Base-by-base conservation (phyloP, 768 basidiomycete genomes). In the Psilocybe azurescens region DNA sequence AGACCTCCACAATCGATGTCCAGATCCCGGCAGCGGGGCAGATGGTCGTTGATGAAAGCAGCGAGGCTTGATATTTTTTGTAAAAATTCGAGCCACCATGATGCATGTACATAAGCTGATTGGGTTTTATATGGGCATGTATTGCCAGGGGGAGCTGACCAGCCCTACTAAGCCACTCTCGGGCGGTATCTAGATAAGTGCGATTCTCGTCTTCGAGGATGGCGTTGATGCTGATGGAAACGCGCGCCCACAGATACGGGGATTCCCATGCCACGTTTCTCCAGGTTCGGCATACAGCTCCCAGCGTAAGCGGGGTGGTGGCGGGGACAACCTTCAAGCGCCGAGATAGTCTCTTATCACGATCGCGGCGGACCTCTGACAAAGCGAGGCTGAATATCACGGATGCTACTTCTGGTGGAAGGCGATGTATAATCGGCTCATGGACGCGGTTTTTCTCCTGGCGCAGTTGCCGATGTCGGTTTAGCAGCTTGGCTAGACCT, bases 251-350 rank as follows among this genome's bases (percentile, higher is more conserved):
- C 18, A 60, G 39, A 14, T 8, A 10, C 5, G 59, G 59, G 3
- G 53, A 32, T 18, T 41, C 29, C 59, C 52, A 60, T 0, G 51
- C 41, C 6, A 60, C 52, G 13, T 36, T 41, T 36, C 59, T 44
- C 59, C 52, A 60, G 3, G 28, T 46, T n/a, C 44, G 39, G 14
- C 59, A 53, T 13, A 60, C 59, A 10, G 52, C 59, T 2, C 52
- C 53, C 16, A 60, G 20, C 7, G 51, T 53, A 18, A 52, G 53
- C 1, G 59, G 52, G 5, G 41, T 53, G 2, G 52, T 46, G 3
- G 14, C n/a, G 8, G 30, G 18, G 9, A 24, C 24, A 24, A 24
- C 24, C 24, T 24, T 24, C 24, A 24, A 24, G 24, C 24, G 24
- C 2, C 24, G 24, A 24, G 24, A 2, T 24, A 24, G 24, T 24